phyloP scores from a whole-genome alignment of 805 yeast species.

The Komagataella mondaviorum region DNA sequence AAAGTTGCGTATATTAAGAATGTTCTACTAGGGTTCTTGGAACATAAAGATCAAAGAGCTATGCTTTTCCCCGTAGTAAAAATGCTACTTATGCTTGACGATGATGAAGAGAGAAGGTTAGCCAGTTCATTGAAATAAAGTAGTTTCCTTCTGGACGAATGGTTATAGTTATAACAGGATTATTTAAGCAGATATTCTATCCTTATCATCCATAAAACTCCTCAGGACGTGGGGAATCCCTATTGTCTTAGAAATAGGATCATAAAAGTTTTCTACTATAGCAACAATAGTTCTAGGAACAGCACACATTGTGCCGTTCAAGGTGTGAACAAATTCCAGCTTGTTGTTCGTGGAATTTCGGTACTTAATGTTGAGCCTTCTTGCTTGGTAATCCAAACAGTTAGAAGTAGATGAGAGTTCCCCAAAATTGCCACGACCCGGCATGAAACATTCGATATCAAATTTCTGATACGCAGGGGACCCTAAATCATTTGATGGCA shows the following conservation, averaged over 20 bases:
- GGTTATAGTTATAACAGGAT: neutral
- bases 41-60: slow-evolving; percentile 83
- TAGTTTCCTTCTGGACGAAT: neutral
- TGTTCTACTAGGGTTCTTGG: slow-evolving; percentile 82
- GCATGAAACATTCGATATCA: slow-evolving; percentile 98
- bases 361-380: slow-evolving; percentile 64
- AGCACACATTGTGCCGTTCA: slow-evolving; percentile 94
- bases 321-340: slow-evolving; percentile 55
- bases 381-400: slow-evolving; percentile 82
- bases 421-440: slow-evolving; percentile 74
- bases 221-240: slow-evolving; percentile 55
- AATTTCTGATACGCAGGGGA: slow-evolving; percentile 86
- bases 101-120: slow-evolving; percentile 65
- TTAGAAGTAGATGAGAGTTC: slow-evolving; percentile 86
- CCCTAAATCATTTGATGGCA: slow-evolving; percentile 88
- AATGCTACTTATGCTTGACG: slow-evolving; percentile 53
- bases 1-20: slow-evolving; percentile 76
- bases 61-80: slow-evolving; percentile 79
- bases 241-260: slow-evolving; percentile 38
- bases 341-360: slow-evolving; percentile 18
- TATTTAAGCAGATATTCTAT: slow-evolving; percentile 10
- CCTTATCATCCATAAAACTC: slow-evolving; percentile 59
- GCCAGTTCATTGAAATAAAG: slow-evolving; percentile 29
- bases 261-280: slow-evolving; percentile 74
- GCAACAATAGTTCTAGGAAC: slow-evolving; percentile 87